Evolutionary conservation across 495 filamentous ascomycete genomes (phyloP).

Genomic region (Trichocladium antarcticum): DNA sequence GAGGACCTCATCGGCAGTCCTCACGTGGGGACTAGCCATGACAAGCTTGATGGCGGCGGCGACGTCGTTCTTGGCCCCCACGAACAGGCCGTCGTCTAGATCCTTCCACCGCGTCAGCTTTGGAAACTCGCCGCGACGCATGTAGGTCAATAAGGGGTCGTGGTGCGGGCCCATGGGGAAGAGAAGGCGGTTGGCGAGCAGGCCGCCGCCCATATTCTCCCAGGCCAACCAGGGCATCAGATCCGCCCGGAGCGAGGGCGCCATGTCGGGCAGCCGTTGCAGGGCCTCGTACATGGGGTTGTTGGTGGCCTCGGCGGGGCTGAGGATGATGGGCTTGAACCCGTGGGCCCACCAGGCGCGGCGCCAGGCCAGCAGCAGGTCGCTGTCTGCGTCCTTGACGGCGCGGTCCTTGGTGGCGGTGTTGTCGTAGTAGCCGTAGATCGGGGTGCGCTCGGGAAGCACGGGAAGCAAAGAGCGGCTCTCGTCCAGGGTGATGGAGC

Average conservation of each 20-base stretch:
- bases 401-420: constrained; percentile 49
- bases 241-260: constrained; percentile 52
- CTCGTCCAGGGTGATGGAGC: constrained; percentile 73
- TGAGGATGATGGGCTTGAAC: constrained; percentile 74
- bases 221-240: constrained; percentile 83
- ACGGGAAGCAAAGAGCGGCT: constrained; percentile 79
- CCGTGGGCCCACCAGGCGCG: constrained; percentile 91
- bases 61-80: constrained; percentile 55
- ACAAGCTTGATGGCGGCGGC: constrained; percentile 56
- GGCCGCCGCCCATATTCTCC: constrained; percentile 81
- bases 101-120: constrained; percentile 64
- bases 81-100: constrained; percentile 60
- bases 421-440: constrained; percentile 87
- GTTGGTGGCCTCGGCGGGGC: constrained; percentile 70
- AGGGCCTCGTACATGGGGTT: constrained; percentile 66
- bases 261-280: constrained; percentile 44
- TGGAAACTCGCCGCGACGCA: constrained; percentile 64
- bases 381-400: constrained; percentile 57
- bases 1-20: constrained; percentile 46
- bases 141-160: constrained; percentile 55
- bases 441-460: constrained; percentile 54
- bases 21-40: constrained; percentile 42
- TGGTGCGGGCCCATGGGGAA: constrained; percentile 78
- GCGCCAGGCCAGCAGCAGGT: constrained; percentile 76
- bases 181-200: constrained; percentile 66